Evolutionary conservation across 208 protist genomes (phyloP), one percentile per base, ranked within the genome.

Genomic region (Tetramitus jugosus): DNA sequence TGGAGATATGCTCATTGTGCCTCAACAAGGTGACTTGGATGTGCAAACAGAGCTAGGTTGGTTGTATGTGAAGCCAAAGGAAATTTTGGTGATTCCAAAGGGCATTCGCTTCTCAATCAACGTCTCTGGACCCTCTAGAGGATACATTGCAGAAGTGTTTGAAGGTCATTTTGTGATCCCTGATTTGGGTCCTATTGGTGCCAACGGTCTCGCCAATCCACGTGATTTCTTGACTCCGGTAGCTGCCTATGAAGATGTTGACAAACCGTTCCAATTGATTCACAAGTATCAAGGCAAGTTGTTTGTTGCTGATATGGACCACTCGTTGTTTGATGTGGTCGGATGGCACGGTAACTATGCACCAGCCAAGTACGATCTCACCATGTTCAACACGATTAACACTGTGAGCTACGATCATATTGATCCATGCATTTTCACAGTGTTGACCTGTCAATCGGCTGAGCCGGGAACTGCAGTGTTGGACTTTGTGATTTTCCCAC

Each of bases 401-500:
- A 84, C 85, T 3, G 90, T 93, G 35, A 81, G 87, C 3, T 94
- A 88, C 46, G 91, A 95, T 76, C 92, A 95, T 76, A 33, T 84
- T 2, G 90, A 95, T 79, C 92, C 92, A 46, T 94, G 87, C 17
- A 94, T 94, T 71, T 95, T 95, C 85, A 94, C 91, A 13, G 92
- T 95, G 37, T 80, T 95, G 33, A 95, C 91, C 0, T 81, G 78
- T 69, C 91, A 82, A 29, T 83, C 88, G 3, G 77, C 52, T 46
- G 84, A 86, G 40, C 85, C 86, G 3, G 92, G 92, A 68, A 82
- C 87, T 37, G 90, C 92, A 17, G 80, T 83, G n/a, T 74, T 74
- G 37, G 92, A 95, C 80, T 95, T 95, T 84, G 91, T 94, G 60
- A 94, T 95, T 74, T 95, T 95, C 80, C 90, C 90, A 37, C 90